Evolutionary conservation across 2,329 filamentous ascomycete genomes (phyloP), one percentile per base, ranked within the genome.

Genomic region (Rutstroemia sp.): DNA sequence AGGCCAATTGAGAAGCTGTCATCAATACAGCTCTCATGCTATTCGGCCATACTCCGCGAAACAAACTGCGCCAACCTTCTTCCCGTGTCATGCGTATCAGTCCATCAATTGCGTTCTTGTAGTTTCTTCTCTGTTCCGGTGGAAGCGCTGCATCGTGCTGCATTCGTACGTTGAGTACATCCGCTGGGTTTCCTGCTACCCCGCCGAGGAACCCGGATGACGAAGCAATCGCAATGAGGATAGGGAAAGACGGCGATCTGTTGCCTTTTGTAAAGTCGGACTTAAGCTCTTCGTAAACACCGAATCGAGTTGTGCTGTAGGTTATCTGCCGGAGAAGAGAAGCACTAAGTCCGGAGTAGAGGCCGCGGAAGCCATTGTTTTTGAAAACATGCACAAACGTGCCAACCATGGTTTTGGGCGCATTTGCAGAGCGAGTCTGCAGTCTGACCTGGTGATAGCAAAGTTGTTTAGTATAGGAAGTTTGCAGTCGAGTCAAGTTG

Each of bases 131-230:
- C 67, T 95, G 76, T 5, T 79, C 79, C 0, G 74, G 67, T 0
- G 91, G 88, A 1, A 96, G 82, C 0, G 90, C 84, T 2, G 88
- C 86, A 68, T 86, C 94, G 73, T 95, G 89, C 75, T 99, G 94
- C 94, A 99, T 99, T 63, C 94, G 89, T 50, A 99, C 94, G 73
- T 99, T 99, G 67, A 96, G 79, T 36, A 99, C 91, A 71, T 99
- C 94, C 62, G 92, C 92, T 2, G 92, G 91, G 74, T 97, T 99
- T 62, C 94, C 94, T 5, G 87, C 88, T 48, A 97, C 75, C 50
- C 94, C 94, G 60, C 94, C 94, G 2, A 95, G 73, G 69, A 96
- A 89, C 51, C 94, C 94, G 7, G 94, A 92, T 27, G 83, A 75
- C 23, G 84, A 87, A 53, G 92, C 89, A 72, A 97, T 88, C 62